A percentile compares a stretch with the other conserved stretches of the same genome.
Conservation (phyloP, 1,284 basidiomycete genomes). For the Gomphus sp. region DNA sequence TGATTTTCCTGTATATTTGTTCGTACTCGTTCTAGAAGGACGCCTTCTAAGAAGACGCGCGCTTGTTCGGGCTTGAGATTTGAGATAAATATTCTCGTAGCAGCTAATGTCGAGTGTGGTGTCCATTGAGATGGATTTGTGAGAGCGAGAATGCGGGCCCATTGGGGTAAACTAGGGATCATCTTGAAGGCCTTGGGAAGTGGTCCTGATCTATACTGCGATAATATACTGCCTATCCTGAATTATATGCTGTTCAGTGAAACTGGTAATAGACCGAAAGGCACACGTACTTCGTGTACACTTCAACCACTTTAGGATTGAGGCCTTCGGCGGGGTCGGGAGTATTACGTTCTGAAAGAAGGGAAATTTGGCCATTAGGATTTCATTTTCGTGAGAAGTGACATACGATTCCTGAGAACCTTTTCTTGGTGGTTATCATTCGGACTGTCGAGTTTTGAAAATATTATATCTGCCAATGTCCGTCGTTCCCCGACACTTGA, state of each 20-base stretch:
- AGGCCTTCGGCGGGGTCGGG: slow-evolving; percentile 88
- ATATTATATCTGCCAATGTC: slow-evolving; percentile 93
- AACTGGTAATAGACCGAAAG: background rate
- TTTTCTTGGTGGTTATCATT: slow-evolving; percentile 24
- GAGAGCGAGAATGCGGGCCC: slow-evolving; percentile 93
- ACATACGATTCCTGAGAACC: slow-evolving; percentile 37
- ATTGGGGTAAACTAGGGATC: slow-evolving; percentile 90
- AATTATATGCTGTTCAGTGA: slow-evolving; percentile 1
- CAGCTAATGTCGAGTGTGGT: slow-evolving; percentile 89
- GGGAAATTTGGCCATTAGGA: background rate
- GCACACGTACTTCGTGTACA: slow-evolving; percentile 78
- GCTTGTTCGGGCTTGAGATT: slow-evolving; percentile 95
- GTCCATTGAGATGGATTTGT: slow-evolving; percentile 93
- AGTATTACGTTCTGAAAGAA: slow-evolving; percentile 23
- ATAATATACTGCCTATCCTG: slow-evolving; percentile 83
- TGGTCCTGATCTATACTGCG: slow-evolving; percentile 90
- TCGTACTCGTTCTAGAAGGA: slow-evolving; percentile 84
- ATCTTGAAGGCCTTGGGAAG: slow-evolving; percentile 98
- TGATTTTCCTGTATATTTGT: slow-evolving; percentile 78
- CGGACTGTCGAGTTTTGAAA: slow-evolving; percentile 77
- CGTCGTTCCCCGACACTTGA: slow-evolving; percentile 62
- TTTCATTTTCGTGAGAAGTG: background rate
- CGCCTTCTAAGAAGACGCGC: slow-evolving; percentile 89
- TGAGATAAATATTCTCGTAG: slow-evolving; percentile 93
- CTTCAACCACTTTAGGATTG: slow-evolving; percentile 93